Base-by-base conservation (phyloP, 2,329 filamentous ascomycete genomes). In the Aspergillus aculeatinus region DNA sequence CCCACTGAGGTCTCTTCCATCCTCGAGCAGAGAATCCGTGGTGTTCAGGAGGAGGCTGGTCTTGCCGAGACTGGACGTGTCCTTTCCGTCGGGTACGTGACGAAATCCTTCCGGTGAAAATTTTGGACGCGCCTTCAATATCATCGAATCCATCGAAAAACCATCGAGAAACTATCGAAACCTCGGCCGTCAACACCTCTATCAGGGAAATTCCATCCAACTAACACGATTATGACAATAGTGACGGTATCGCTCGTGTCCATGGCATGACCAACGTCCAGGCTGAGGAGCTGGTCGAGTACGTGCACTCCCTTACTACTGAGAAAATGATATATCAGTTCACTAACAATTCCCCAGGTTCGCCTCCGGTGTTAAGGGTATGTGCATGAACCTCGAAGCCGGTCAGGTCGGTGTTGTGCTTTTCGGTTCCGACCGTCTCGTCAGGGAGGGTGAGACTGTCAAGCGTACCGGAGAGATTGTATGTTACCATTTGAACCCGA, bases 311-410 rank as follows among this genome's bases (percentile, higher is more conserved):
- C 63, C 55, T 53, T 50, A 52, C 53, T 14, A 44, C 51, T 59
- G 63, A 60, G 55, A 58, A 62, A 31, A 4, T 23, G 12, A 47
- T 16, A 61, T 31, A 58, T 61, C 52, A 55, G 62, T 60, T 62
- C 60, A 69, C 67, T 71, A 68, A 74, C 64, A 62, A 60, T 60
- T 64, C 16, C 63, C 62, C 70, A 97, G 93, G 87, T 99, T 99
- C 86, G 92, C 95, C 76, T 99, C 95, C 70, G 95, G 95, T 82
- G 95, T 98, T 83, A 98, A 98, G 89, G 95, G 95, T 82, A 99
- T 99, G 95, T 98, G 94, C 91, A 98, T 99, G 94, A 99, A 99
- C 91, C 89, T 99, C 83, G 95, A 99, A 86, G 95, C 95, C 82
- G 95, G 95, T 81, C 95, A 98, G 84, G 95, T 99, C 85, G 95